Evolutionary conservation across 139 green algal genomes (phyloP).

Genomic region (Volvox africanus): DNA sequence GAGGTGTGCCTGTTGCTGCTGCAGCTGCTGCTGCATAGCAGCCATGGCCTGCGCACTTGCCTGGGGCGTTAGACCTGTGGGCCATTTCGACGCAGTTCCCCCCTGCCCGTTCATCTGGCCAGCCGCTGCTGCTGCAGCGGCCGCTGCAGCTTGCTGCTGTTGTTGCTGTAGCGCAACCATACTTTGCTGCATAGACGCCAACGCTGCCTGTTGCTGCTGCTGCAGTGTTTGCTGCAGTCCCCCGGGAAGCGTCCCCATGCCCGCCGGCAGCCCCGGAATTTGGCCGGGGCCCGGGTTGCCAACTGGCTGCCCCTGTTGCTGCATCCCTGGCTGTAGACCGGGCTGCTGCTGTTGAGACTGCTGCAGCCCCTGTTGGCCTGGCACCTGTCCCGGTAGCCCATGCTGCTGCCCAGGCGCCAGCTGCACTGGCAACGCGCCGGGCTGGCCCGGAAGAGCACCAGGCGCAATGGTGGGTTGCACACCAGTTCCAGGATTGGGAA

Average conservation of each 20-base stretch:
- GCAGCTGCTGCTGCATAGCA: slow-evolving; percentile 38
- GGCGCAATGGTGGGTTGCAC: slow-evolving; percentile 10
- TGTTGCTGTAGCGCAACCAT: slow-evolving; percentile 37
- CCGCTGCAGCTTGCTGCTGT: slow-evolving; percentile 22
- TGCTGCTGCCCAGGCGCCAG: slow-evolving; percentile 36
- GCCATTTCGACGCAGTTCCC: slow-evolving; percentile 7
- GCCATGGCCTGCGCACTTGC: slow-evolving; percentile 1
- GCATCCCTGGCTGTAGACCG: neutral
- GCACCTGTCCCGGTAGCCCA: neutral
- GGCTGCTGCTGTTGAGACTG: neutral
- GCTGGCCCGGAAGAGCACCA: neutral
- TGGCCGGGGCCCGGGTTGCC: neutral
- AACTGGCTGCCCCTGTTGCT: neutral
- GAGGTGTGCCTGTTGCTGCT: slow-evolving; percentile 27
- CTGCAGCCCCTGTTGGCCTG: slow-evolving; percentile 6
- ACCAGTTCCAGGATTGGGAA: neutral
- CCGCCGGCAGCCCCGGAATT: neutral
- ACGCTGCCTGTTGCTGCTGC: slow-evolving; percentile 26
- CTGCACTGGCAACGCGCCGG: neutral
- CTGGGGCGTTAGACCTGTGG: slow-evolving; percentile 24
- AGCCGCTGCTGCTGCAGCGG: neutral
- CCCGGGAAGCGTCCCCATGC: neutral
- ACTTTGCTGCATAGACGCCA: slow-evolving; percentile 11
- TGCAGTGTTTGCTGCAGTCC: slow-evolving; percentile 15
- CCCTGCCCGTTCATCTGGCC: slow-evolving; percentile 24